Evolutionary conservation across 768 basidiomycete genomes (phyloP), one percentile per base, ranked within the genome.

Genomic region (Trametes sanguinea): DNA sequence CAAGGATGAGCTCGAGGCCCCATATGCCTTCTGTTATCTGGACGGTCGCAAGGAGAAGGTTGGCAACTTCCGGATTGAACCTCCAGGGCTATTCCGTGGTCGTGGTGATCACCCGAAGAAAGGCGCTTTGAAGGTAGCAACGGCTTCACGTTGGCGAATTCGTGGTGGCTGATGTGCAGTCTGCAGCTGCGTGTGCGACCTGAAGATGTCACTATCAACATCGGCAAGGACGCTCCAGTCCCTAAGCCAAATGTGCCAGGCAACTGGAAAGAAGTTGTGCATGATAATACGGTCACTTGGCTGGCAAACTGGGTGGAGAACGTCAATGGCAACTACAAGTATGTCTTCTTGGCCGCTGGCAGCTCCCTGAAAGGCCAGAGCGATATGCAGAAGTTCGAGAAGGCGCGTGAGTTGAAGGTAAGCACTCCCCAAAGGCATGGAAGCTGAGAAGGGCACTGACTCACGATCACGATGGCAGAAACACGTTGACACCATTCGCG

Each of bases 241-340:
- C 97, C 97, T 1, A 76, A 83, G n/a, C 94, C 97, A 4, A 98
- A 97, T 66, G 86, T 90, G 72, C 88, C 94, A 17, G 96, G 97
- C 46, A 83, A 85, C 45, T 99, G 97, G 97, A 94, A 92, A 73
- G 80, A 81, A 3, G 80, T 97, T 22, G 82, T 85, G 10, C 93
- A 98, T 71, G 95, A 98, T 72, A 89, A 95, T 67, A 98, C 94
- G 2, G 97, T 98, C 30, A 98, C 97, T 11, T 99, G 97, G 97
- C 82, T 99, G 51, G 97, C 97, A 4, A 95, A 91, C 58, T 99
- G 97, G 97, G 95, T 94, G 48, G 97, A 98, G 76, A 99, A 99
- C 71, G 87, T 98, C 76, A 98, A 98, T 70, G 85, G 87, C 62
- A 92, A 89, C 71, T 87, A 92, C 75, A 98, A 98, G 77, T 99